A percentile compares a stretch with the other conserved stretches of the same genome.
Conservation (phyloP, 2,329 filamentous ascomycete species). For the Chaetomium globosum region DNA sequence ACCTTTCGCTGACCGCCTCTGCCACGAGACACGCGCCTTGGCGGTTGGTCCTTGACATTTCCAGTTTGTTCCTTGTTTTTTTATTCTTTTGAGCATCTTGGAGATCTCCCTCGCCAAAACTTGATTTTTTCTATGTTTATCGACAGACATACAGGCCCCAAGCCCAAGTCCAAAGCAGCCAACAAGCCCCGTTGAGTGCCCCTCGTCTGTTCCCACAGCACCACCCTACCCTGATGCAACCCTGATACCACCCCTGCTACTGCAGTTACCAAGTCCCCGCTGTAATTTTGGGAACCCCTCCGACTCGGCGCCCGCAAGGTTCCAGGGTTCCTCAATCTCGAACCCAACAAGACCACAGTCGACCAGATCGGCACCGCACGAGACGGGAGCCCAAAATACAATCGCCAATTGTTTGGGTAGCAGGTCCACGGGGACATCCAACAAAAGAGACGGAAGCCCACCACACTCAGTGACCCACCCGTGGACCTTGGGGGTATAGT, state of each 20-base stretch:
- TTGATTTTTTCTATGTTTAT: neutral
- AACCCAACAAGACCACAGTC: too few species aligned
- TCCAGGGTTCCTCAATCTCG: constrained; percentile 3
- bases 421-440: constrained; percentile 3
- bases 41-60: neutral
- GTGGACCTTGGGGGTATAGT: neutral
- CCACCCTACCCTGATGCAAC: neutral
- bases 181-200: neutral
- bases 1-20: neutral
- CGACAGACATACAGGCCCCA: neutral
- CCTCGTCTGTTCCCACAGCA: neutral
- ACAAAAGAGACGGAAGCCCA: neutral
- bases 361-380: neutral
- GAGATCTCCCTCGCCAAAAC: neutral
- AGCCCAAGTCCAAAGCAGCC: neutral
- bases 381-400: neutral
- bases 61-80: neutral
- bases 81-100: neutral
- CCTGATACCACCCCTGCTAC: neutral
- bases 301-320: constrained; percentile 14
- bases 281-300: constrained; percentile 18
- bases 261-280: constrained; percentile 1
- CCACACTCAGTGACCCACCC: neutral
- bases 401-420: constrained; percentile 1
- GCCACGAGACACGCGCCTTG: neutral